Percentiles rank a stretch among this genome's conserved stretches.
Conservation (phyloP, 2,329 filamentous ascomycete species). For the Tricladium varicosporioides region DNA sequence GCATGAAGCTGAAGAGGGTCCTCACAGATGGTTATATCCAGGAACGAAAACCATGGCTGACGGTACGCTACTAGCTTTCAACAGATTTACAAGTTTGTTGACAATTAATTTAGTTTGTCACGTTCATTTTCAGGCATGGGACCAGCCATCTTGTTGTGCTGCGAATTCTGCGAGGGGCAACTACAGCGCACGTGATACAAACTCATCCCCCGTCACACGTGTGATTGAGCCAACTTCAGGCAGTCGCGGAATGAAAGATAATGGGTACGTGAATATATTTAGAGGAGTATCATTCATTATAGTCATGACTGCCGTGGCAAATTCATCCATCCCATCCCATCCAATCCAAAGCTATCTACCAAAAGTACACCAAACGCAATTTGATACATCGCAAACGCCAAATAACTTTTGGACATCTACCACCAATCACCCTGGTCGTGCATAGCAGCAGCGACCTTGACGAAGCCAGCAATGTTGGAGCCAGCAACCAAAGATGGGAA, state of each 20-base stretch:
- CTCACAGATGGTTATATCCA: no score
- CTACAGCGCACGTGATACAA: no score
- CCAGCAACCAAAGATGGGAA: conserved; percentile 89
- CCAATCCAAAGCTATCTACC: background rate
- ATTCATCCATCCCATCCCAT: background rate
- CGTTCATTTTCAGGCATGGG: no score
- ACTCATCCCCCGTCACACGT: no score
- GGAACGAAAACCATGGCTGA: no score
- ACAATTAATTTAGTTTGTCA: no score
- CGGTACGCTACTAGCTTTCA: no score
- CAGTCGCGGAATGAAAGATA: background rate
- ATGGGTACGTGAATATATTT: background rate
- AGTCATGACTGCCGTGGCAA: background rate
- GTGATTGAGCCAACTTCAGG: background rate
- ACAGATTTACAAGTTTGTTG: no score
- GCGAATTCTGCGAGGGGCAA: no score
- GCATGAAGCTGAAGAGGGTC: no score
- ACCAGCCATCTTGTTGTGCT: no score
- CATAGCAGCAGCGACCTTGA: conserved; percentile 95
- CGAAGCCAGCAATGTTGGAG: conserved; percentile 96
- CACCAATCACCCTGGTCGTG: conserved; percentile 96
- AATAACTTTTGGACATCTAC: conserved; percentile 31
- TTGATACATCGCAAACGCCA: background rate
- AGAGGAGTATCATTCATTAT: background rate
- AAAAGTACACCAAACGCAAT: background rate